Evolutionary conservation across 2,329 filamentous ascomycete species (phyloP).

Genomic region (Nigrograna mackinnonii): DNA sequence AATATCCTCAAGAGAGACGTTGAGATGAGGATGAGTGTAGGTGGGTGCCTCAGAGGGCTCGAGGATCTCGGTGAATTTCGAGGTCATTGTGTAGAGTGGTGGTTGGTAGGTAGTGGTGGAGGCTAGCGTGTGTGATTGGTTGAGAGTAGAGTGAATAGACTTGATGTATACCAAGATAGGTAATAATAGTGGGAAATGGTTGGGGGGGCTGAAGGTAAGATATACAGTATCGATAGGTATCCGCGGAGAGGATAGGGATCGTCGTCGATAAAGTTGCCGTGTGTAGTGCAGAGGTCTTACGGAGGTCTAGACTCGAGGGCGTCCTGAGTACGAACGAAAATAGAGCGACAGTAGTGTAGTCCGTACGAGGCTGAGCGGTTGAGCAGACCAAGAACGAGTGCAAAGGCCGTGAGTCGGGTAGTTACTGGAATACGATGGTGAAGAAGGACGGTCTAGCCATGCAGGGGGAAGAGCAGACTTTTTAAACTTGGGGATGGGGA

Average conservation of each 20-base stretch:
- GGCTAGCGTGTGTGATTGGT: not conserved
- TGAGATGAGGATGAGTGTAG: constrained; percentile 41
- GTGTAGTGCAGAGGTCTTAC: not conserved
- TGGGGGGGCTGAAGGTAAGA: too few species aligned
- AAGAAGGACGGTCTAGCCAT: constrained; percentile 3
- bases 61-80: constrained; percentile 44
- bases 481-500: constrained; percentile 15
- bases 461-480: constrained; percentile 22
- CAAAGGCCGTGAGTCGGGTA: too few species aligned
- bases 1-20: constrained; percentile 44
- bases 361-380: not conserved
- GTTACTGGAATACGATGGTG: too few species aligned
- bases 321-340: constrained; percentile 5
- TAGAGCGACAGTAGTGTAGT: constrained; percentile 7
- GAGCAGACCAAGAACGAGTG: not conserved
- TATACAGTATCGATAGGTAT: too few species aligned
- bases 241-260: too few species aligned
- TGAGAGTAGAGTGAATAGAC: not conserved
- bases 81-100: constrained; percentile 31
- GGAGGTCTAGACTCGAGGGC: constrained; percentile 11
- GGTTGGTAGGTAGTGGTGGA: not conserved
- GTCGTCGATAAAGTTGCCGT: too few species aligned
- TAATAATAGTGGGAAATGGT: too few species aligned
- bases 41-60: constrained; percentile 34
- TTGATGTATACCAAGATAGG: too few species aligned